Evolutionary conservation across 352 stramenopile genomes (phyloP).

Genomic region (Discostella stelligera): DNA sequence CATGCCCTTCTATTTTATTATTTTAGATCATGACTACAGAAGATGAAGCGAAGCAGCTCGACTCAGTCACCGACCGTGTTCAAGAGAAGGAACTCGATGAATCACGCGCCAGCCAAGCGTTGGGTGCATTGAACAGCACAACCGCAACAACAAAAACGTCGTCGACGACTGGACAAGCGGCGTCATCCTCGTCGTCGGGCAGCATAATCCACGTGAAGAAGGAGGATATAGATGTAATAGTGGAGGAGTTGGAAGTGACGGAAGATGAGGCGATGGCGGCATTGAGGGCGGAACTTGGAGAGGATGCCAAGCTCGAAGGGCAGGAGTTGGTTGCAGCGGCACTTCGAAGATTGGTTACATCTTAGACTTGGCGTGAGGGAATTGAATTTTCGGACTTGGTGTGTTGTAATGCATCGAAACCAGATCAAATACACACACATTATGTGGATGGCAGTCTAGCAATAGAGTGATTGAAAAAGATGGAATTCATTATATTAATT

Average conservation of each 20-base stretch:
- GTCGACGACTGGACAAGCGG: constrained; percentile 32
- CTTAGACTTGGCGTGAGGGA: no score
- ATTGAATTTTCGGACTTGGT: no score
- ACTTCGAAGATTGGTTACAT: constrained; percentile 58
- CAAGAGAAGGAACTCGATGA: constrained; percentile 69
- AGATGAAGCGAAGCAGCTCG: constrained; percentile 74
- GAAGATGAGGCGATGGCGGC: constrained; percentile 54
- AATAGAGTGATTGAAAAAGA: no score
- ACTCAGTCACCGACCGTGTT: constrained; percentile 72
- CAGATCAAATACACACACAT: no score
- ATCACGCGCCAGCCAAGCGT: constrained; percentile 59
- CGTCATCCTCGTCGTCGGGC: not conserved
- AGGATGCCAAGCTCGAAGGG: constrained; percentile 35
- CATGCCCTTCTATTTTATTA: no score
- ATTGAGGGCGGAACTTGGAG: constrained; percentile 48
- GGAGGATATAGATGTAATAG: constrained; percentile 70
- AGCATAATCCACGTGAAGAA: constrained; percentile 48
- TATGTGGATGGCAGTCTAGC: no score
- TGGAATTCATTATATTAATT: no score
- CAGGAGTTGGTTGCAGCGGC: constrained; percentile 49
- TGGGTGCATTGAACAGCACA: constrained; percentile 45
- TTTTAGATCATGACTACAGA: constrained; percentile 39
- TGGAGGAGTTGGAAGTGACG: constrained; percentile 66
- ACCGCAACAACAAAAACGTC: constrained; percentile 13
- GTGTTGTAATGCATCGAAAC: no score